Base-by-base conservation (phyloP, 2,329 filamentous ascomycete genomes). In the Neofusicoccum umdonicola region DNA sequence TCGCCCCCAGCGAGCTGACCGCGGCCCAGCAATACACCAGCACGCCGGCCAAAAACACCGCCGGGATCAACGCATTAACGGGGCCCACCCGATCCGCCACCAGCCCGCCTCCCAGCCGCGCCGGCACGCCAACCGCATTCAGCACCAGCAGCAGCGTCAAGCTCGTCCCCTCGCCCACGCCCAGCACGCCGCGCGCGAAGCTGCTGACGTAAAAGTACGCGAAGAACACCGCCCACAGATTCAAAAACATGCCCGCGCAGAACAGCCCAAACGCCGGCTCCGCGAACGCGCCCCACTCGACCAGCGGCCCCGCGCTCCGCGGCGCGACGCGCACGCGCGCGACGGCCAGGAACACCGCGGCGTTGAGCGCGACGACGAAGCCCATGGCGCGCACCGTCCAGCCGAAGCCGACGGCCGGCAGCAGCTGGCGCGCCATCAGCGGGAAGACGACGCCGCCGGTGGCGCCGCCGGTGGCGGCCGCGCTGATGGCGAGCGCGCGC, bases 271-370 rank as follows among this genome's bases (percentile, higher is more conserved):
- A 88, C 8, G 84, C 76, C 0, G 76, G 68, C 69, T 88, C 86
- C 35, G 72, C 78, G 69, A 89, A 88, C 0, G 85, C 86, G 1
- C 72, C 72, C 81, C 80, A 83, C 56, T 88, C 86, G 9, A 87
- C 75, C 17, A 85, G 62, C 0, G 81, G 80, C 0, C 84, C 85
- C 34, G 31, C 22, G 0, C 77, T 69, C 27, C 83, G 74, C 0
- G 79, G 80, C 9, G 78, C 77, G 11, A 87, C 72, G 13, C 80
- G 76, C 3, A 82, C 76, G 62, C 73, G 76, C 48, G 79, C 66
- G 12, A 82, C 68, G 2, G 75, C 70, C 9, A 76, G 71, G 0
- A 78, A 65, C 13, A 71, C 63, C 1, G 66, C 17, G 37, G 75
- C 69, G 50, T 67, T 72, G 19, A 67, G 72, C 8, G 81, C 64